These are phyloP conservation scores for Stachybotrys chartarum DNA, from an alignment of 2,329 filamentous ascomycete genomes.

Conservation along the genomic window DNA sequence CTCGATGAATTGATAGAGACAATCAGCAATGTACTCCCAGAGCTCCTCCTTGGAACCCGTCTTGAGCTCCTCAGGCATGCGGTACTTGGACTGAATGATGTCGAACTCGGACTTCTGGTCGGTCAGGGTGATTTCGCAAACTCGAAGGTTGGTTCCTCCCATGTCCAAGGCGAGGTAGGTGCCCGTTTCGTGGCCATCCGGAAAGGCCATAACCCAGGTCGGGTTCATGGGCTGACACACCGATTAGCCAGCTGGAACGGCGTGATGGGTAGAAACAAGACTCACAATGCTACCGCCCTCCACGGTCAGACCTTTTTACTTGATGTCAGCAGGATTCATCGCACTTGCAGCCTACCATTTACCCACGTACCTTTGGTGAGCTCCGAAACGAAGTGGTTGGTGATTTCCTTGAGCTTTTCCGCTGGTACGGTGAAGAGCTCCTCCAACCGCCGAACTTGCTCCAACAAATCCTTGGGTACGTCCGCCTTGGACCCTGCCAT, in stretches of 20 bases:
- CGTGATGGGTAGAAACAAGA: slow-evolving; percentile 9
- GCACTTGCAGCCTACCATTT: not conserved
- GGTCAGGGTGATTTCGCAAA: slow-evolving; percentile 86
- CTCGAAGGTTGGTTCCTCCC: slow-evolving; percentile 91
- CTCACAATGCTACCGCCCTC: slow-evolving; percentile 90
- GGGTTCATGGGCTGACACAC: slow-evolving; percentile 81
- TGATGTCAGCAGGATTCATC: slow-evolving; percentile 2
- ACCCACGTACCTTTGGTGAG: slow-evolving; percentile 64
- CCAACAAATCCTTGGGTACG: slow-evolving; percentile 74
- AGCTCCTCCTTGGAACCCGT: slow-evolving; percentile 76
- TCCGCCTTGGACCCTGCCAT: slow-evolving; percentile 77
- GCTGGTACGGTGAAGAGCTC: slow-evolving; percentile 72
- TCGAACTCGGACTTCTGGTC: slow-evolving; percentile 86
- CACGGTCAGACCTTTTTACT: slow-evolving; percentile 60
- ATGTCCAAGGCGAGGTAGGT: slow-evolving; percentile 88
- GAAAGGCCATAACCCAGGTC: slow-evolving; percentile 89
- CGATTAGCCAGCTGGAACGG: not conserved
- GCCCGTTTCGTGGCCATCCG: slow-evolving; percentile 79
- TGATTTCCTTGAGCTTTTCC: slow-evolving; percentile 81
- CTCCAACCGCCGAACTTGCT: slow-evolving; percentile 78
- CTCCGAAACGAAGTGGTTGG: slow-evolving; percentile 81
- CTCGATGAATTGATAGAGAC: slow-evolving; percentile 82
- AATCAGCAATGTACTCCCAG: slow-evolving; percentile 93
- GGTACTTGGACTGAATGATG: slow-evolving; percentile 94
- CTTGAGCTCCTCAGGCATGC: slow-evolving; percentile 89